These are phyloP conservation scores for Saitoella complicata DNA, from an alignment of 805 yeast species.

Conservation along the genomic window DNA sequence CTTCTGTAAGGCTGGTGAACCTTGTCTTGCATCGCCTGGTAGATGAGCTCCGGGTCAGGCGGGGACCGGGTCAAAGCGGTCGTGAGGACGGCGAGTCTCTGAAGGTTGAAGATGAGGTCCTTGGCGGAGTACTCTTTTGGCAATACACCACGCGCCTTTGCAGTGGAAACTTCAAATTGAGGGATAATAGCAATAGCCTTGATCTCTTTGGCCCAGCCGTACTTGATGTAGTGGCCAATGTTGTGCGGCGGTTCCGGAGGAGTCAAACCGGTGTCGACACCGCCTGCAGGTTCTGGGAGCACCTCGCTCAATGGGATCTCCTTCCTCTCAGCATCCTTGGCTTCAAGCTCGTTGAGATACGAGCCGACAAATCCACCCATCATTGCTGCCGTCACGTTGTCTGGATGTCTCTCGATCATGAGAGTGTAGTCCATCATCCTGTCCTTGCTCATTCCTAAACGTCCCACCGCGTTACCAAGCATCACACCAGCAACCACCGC, in stretches of 20 bases:
- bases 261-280: slow-evolving; percentile 46
- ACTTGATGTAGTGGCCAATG: slow-evolving; percentile 79
- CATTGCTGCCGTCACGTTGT: slow-evolving; percentile 96
- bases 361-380: slow-evolving; percentile 98
- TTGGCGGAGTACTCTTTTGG: slow-evolving; percentile 62
- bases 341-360: slow-evolving; percentile 63
- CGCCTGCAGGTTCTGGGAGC: slow-evolving; percentile 62
- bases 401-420: slow-evolving; percentile 97
- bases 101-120: slow-evolving; percentile 84
- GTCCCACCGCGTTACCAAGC: slow-evolving; percentile 73
- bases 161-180: slow-evolving; percentile 85
- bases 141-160: slow-evolving; percentile 74
- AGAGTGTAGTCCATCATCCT: slow-evolving; percentile 86
- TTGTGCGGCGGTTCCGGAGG: slow-evolving; percentile 73
- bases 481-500: slow-evolving; percentile 96
- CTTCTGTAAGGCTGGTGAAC: slow-evolving; percentile 96
- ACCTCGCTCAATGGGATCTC: slow-evolving; percentile 77
- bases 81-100: slow-evolving; percentile 81
- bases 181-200: slow-evolving; percentile 88
- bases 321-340: slow-evolving; percentile 54
- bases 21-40: slow-evolving; percentile 91
- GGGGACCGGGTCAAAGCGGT: slow-evolving; percentile 76
- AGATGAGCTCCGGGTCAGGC: slow-evolving; percentile 69
- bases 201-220: slow-evolving; percentile 64
- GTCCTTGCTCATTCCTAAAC: slow-evolving; percentile 52